Evolutionary conservation across 768 basidiomycete genomes (phyloP).

Genomic region (Psilocybe tampanensis): DNA sequence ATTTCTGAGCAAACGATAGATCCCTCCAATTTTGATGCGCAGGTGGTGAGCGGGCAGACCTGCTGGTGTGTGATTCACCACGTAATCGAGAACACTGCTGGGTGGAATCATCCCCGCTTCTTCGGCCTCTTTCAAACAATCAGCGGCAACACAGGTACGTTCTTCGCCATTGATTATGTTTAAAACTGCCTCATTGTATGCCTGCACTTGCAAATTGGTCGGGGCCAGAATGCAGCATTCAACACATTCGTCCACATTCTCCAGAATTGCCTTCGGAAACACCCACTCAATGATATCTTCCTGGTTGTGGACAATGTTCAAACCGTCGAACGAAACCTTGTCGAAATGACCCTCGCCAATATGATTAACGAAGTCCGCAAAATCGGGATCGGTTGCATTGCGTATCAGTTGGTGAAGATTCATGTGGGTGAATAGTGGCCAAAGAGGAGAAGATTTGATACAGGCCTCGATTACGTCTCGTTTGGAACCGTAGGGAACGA

Average conservation of each 20-base stretch:
- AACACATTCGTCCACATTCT: slow-evolving; percentile 26
- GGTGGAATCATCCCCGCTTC: slow-evolving; percentile 12
- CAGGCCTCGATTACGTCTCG: slow-evolving; percentile 34
- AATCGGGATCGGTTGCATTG: slow-evolving; percentile 36
- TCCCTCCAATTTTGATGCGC: slow-evolving; percentile 29
- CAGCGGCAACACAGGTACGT: slow-evolving; percentile 12
- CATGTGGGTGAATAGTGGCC: slow-evolving; percentile 29
- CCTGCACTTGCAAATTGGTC: slow-evolving; percentile 36
- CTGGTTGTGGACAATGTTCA: background rate
- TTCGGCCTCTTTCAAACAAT: slow-evolving; percentile 16
- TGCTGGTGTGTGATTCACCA: slow-evolving; percentile 4
- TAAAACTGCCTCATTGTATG: slow-evolving; percentile 34
- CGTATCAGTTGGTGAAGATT: slow-evolving; percentile 34
- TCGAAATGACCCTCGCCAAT: slow-evolving; percentile 37
- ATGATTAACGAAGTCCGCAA: slow-evolving; percentile 35
- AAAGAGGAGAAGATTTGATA: slow-evolving; percentile 35
- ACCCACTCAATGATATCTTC: slow-evolving; percentile 20
- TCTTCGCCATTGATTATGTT: slow-evolving; percentile 19
- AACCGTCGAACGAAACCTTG: slow-evolving; percentile 17
- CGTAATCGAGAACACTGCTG: slow-evolving; percentile 14
- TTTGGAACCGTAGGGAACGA: slow-evolving; percentile 31
- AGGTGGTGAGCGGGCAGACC: slow-evolving; percentile 27
- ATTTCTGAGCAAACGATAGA: slow-evolving; percentile 39
- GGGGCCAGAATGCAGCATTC: slow-evolving; percentile 38
- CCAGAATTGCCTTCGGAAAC: slow-evolving; percentile 28